Conservation (phyloP, 2,329 filamentous ascomycete genomes). For the Beauveria brongniartii region DNA sequence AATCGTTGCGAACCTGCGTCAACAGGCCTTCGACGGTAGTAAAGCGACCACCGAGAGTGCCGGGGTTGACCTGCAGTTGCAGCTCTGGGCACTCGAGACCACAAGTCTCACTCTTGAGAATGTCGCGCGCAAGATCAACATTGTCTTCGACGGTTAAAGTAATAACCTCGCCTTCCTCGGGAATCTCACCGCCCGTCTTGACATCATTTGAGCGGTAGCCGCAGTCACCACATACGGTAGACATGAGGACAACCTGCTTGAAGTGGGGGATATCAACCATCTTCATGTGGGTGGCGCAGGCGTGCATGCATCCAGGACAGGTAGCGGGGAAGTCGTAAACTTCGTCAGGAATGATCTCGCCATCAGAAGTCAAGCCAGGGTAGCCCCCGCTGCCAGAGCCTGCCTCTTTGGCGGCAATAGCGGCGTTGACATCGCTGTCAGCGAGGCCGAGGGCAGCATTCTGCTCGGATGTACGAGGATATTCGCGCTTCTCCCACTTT, state of each 20-base stretch:
- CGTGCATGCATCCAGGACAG: slow-evolving; percentile 82
- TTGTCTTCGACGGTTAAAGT: slow-evolving; percentile 61
- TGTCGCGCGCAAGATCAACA: slow-evolving; percentile 79
- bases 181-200: slow-evolving; percentile 91
- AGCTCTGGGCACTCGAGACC: slow-evolving; percentile 81
- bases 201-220: slow-evolving; percentile 95
- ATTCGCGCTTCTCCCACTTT: slow-evolving; percentile 85
- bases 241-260: slow-evolving; percentile 95
- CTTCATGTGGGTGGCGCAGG: slow-evolving; percentile 92
- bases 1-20: slow-evolving; percentile 84
- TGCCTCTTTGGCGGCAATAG: slow-evolving; percentile 21
- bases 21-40: slow-evolving; percentile 93
- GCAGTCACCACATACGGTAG: slow-evolving; percentile 82
- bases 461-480: slow-evolving; percentile 72
- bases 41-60: slow-evolving; percentile 90
- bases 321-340: slow-evolving; percentile 88
- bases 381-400: slow-evolving; percentile 34
- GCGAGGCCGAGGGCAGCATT: slow-evolving; percentile 78
- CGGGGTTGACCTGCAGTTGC: slow-evolving; percentile 78
- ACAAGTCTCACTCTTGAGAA: slow-evolving; percentile 93
- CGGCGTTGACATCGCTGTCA: slow-evolving; percentile 48
- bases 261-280: slow-evolving; percentile 98
- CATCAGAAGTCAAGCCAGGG: slow-evolving; percentile 44
- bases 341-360: slow-evolving; percentile 86
- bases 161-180: slow-evolving; percentile 76